Evolutionary conservation across 169 alveolate genomes (phyloP), one percentile per base, ranked within the genome.

Genomic region (Cystoisospora suis): DNA sequence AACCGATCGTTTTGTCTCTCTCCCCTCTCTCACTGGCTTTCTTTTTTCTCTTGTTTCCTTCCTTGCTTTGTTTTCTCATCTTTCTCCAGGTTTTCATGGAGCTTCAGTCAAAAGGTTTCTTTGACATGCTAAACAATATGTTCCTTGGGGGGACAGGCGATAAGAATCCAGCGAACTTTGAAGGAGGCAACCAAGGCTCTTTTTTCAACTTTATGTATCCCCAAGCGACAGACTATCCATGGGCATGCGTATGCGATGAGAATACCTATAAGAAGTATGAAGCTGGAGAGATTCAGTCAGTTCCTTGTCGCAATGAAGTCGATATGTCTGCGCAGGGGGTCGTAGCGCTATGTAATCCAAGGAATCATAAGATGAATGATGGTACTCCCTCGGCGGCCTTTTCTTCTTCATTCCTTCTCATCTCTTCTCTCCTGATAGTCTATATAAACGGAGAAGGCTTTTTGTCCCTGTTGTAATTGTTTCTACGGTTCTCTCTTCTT

Each of bases 111-210:
- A n/a, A 42, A 15, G 91, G 86, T 6, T 32, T 87, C 9, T 65
- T 88, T n/a, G 88, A 65, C 65, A n/a, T 36, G 36, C 40, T 75
- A 32, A 38, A 56, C 58, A 58, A 88, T 38, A 42, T 46, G 42
- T 75, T 88, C 29, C 49, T 88, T 3, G 92, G 92, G 1, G 92
- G 92, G 27, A 61, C 90, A 2, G 40, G 83, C 32, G 29, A 34
- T 20, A 79, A 46, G 15, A 56, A 83, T 45, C 89, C 93, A 0
- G 86, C 32, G 2, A 83, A 89, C 58, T 89, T 75, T 46, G 90
- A 89, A 65, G 93, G 93, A 53, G 93, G 93, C 34, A 89, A 89
- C 46, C 86, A 89, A 29, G 93, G 93, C 32, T 81, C 90, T 17
- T 89, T 42, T 44, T 89, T 89, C 49, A 80, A 89, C 32, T 89